Conservation (phyloP, 2,329 filamentous ascomycete genomes). For the Colletotrichum melonis region DNA sequence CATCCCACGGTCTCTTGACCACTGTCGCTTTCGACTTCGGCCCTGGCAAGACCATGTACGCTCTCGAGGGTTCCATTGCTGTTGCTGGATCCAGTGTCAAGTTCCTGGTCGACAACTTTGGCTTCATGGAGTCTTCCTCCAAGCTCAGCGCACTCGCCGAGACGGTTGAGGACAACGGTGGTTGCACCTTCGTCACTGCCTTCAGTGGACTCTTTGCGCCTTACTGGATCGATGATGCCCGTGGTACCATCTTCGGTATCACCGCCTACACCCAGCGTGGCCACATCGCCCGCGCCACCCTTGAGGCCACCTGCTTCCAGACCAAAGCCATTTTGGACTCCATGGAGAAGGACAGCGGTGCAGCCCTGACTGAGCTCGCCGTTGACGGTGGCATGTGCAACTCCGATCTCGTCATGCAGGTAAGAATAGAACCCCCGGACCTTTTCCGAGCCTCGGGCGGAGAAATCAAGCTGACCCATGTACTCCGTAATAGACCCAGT, state of each 20-base stretch:
- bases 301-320: slow-evolving; percentile 86
- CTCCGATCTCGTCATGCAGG: slow-evolving; percentile 82
- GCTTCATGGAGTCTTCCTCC: slow-evolving; percentile 62
- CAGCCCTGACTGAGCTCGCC: slow-evolving; percentile 76
- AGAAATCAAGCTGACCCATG: slow-evolving; percentile 28
- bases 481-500: slow-evolving; percentile 68
- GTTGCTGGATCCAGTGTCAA: slow-evolving; percentile 82
- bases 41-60: slow-evolving; percentile 74
- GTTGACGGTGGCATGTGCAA: slow-evolving; percentile 90
- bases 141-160: slow-evolving; percentile 59
- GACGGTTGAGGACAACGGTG: slow-evolving; percentile 74
- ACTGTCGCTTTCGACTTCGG: slow-evolving; percentile 85
- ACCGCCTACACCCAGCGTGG: slow-evolving; percentile 81
- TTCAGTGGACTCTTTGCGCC: slow-evolving; percentile 86
- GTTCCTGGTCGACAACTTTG: slow-evolving; percentile 70
- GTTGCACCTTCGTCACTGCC: slow-evolving; percentile 81
- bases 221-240: slow-evolving; percentile 87
- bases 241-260: slow-evolving; percentile 83
- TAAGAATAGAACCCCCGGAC: slow-evolving; percentile 30
- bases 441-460: slow-evolving; percentile 25
- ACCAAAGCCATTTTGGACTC: slow-evolving; percentile 85
- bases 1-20: slow-evolving; percentile 78
- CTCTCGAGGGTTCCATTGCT: slow-evolving; percentile 81
- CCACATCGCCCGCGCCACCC: slow-evolving; percentile 82
- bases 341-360: slow-evolving; percentile 84